phyloP scores from a whole-genome alignment of 371 early-diverging fungal genomes.

The Thermomucor indicae-seudaticae region DNA sequence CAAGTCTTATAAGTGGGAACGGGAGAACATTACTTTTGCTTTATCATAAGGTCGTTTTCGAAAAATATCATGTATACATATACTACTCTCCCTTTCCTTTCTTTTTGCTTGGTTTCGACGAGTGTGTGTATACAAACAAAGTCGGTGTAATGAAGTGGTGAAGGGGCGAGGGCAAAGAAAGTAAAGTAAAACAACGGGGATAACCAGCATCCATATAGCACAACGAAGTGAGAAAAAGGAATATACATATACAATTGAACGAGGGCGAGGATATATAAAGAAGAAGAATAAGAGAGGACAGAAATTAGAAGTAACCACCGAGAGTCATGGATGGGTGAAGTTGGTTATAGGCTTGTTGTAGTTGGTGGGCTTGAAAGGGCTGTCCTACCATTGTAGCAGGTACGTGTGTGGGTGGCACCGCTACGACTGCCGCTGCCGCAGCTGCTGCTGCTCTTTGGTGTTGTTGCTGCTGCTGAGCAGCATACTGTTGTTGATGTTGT shows the following conservation, averaged over 20 bases:
- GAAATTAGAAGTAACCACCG: slow-evolving; percentile 9
- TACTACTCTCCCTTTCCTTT: not conserved
- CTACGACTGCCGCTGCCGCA: not conserved
- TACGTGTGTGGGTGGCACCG: not conserved
- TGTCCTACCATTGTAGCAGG: not conserved
- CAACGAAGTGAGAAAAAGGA: not conserved
- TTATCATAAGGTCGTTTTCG: no score
- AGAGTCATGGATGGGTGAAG: slow-evolving; percentile 10
- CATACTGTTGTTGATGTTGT: not conserved
- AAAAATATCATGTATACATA: not conserved
- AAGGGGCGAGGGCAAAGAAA: not conserved
- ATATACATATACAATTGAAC: not conserved
- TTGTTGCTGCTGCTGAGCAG: slow-evolving; percentile 9
- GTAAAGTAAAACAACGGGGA: not conserved
- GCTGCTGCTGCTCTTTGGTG: slow-evolving; percentile 8
- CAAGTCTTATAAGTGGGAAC: no score
- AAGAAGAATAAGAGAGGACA: slow-evolving; percentile 1
- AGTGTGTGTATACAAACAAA: not conserved
- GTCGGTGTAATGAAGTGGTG: no score
- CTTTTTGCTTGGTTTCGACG: not conserved
- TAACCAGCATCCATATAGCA: not conserved
- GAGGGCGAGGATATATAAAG: not conserved
- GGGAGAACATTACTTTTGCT: no score
- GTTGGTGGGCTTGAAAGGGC: not conserved
- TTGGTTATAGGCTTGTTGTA: slow-evolving; percentile 12